A percentile compares a stretch with the other conserved stretches of the same genome.
phyloP scores from a whole-genome alignment of 345 rosid genomes.

The Lenwebbia sp. region DNA sequence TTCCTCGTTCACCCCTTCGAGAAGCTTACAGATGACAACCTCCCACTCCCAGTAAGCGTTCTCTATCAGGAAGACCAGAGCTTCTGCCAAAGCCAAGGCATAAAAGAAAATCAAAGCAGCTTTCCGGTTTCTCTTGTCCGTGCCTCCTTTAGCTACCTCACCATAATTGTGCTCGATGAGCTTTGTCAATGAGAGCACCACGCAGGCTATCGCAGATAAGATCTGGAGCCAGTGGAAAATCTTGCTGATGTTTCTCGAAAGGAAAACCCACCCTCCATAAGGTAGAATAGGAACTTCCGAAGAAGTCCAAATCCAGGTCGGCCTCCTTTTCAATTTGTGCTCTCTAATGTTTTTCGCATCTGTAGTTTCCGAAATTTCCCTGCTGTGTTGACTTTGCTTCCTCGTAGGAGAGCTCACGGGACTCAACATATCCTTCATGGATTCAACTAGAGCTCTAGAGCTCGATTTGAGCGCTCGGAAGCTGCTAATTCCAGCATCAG shows the following conservation, averaged over 20 bases:
- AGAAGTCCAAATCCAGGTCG: slow-evolving; percentile 36
- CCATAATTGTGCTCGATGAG: slow-evolving; percentile 63
- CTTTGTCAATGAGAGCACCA: slow-evolving; percentile 50
- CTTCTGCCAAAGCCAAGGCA: not conserved
- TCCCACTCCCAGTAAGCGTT: slow-evolving; percentile 3
- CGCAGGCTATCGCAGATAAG: not conserved
- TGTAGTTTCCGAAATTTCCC: slow-evolving; percentile 3
- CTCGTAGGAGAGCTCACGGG: slow-evolving; percentile 2
- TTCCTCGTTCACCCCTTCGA: not conserved
- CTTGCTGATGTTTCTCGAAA: slow-evolving; percentile 23
- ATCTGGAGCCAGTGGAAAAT: not conserved
- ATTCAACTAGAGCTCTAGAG: slow-evolving; percentile 14
- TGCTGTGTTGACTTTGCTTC: not conserved
- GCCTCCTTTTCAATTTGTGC: slow-evolving; percentile 10
- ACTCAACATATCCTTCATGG: slow-evolving; percentile 8
- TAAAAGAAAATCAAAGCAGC: slow-evolving; percentile 19
- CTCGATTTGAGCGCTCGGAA: slow-evolving; percentile 44
- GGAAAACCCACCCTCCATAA: slow-evolving; percentile 51
- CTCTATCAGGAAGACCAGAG: not conserved
- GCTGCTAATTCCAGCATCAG: slow-evolving; percentile 19
- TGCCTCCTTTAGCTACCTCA: slow-evolving; percentile 34
- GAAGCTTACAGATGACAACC: slow-evolving; percentile 6
- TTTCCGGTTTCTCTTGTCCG: slow-evolving; percentile 47
- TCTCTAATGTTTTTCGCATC: not conserved
- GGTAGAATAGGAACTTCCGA: slow-evolving; percentile 76